Conservation (phyloP, 805 yeast species). For the Saturnispora besseyi region DNA sequence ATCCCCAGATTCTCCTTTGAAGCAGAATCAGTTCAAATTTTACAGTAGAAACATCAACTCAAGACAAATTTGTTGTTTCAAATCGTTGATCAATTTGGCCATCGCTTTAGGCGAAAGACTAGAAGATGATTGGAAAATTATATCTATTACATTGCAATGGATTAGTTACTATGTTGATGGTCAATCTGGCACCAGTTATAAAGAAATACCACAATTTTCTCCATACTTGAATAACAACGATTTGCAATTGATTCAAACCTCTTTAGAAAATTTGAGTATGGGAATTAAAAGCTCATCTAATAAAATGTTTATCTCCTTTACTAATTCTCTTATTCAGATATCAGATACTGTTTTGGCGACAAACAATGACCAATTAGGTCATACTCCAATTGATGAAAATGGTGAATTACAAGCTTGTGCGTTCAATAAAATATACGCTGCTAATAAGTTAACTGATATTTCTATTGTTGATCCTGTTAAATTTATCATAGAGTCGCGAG, state of each 20-base stretch:
- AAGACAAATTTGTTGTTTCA: slow-evolving; percentile 63
- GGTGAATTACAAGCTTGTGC: slow-evolving; percentile 33
- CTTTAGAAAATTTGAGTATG: slow-evolving; percentile 54
- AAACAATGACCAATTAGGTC: slow-evolving; percentile 10
- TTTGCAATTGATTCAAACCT: slow-evolving; percentile 40
- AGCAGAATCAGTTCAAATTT: slow-evolving; percentile 10
- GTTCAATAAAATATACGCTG: slow-evolving; percentile 46
- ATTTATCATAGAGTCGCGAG: slow-evolving; percentile 34
- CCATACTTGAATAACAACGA: slow-evolving; percentile 39
- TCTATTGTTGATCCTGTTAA: slow-evolving; percentile 43
- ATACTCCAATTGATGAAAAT: slow-evolving; percentile 16
- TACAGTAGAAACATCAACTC: slow-evolving; percentile 45
- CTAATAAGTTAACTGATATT: slow-evolving; percentile 45
- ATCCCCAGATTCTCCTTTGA: not conserved
- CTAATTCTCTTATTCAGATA: slow-evolving; percentile 38
- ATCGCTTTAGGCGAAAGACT: slow-evolving; percentile 74
- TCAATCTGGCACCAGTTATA: slow-evolving; percentile 34
- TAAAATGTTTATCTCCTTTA: slow-evolving; percentile 39
- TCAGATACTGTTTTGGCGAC: slow-evolving; percentile 25
- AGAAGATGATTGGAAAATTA: slow-evolving; percentile 54
- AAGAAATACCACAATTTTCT: slow-evolving; percentile 35
- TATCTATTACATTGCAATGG: slow-evolving; percentile 68
- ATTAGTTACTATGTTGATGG: slow-evolving; percentile 64
- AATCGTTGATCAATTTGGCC: slow-evolving; percentile 72
- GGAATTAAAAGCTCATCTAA: slow-evolving; percentile 49